Conservation (phyloP, 257 asterid genomes). For the Solanum piurae region DNA sequence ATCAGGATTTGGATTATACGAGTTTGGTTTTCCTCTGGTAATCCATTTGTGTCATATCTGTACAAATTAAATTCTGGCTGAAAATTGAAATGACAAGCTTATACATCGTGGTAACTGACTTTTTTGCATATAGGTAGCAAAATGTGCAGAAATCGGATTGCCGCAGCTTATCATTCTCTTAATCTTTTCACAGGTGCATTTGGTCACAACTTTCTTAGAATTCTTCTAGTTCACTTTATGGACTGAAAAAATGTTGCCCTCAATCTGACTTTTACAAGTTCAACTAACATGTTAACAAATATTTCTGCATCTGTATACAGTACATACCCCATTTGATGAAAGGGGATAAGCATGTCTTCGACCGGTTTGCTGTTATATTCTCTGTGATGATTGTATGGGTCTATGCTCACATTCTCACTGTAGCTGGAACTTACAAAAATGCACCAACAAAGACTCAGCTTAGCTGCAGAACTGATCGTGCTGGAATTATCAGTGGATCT, state of each 20-base stretch:
- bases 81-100: background rate
- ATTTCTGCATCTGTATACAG: constrained; percentile 22
- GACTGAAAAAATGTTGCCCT: background rate
- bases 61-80: background rate
- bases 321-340: constrained; percentile 57
- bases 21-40: constrained; percentile 92
- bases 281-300: background rate
- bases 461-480: constrained; percentile 90
- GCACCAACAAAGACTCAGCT: constrained; percentile 38
- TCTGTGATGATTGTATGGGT: constrained; percentile 77
- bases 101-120: background rate
- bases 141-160: constrained; percentile 83
- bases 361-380: constrained; percentile 73
- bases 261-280: background rate
- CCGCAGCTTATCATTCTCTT: constrained; percentile 71
- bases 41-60: background rate
- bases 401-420: constrained; percentile 75
- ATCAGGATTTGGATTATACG: constrained; percentile 83
- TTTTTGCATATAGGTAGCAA: constrained; percentile 46
- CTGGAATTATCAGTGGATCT: constrained; percentile 75
- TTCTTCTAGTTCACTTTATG: background rate
- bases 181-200: constrained; percentile 73
- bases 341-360: constrained; percentile 51
- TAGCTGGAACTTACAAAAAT: constrained; percentile 73
- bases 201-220: background rate